Base-by-base conservation (phyloP, 441 rosid genomes). In the Eruca vesicaria region DNA sequence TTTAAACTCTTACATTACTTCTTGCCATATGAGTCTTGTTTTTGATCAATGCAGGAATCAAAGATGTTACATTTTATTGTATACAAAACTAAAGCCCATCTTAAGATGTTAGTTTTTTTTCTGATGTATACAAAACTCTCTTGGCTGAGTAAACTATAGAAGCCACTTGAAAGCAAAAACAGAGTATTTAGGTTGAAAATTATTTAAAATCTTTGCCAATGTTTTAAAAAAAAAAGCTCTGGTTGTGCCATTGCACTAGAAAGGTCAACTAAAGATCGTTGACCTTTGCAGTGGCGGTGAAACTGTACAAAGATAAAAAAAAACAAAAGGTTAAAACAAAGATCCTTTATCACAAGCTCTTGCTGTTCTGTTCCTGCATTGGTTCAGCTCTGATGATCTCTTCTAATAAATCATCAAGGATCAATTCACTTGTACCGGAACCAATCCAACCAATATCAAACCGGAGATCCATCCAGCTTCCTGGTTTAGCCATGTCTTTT, bases 381-480 rank as follows among this genome's bases (percentile, higher is more conserved):
- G 73, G 65, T 78, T 72, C 73, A 82, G 80, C 80, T 81, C 55
- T 66, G 69, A 84, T 29, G 11, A 80, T 84, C 79, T 89, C 96
- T 61, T 86, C 92, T 59, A 92, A 60, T 75, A 95, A 77, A 32
- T 91, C 96, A 5, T 85, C 87, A 20, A 95, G 85, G 45, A 95
- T 88, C 33, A 63, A 75, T 66, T 93, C 89, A 29, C 87, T 80
- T 68, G 83, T 80, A 58, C 90, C 89, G 66, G 79, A 52, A 26
- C 89, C 82, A 57, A 91, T 76, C 33, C 79, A 76, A 45, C 87
- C 89, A 11, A 80, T 71, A 76, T 88, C 89, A 63, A 57, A 75
- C 3, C 81, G 82, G 14, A 88, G 84, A 74, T 91, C 90, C 90
- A 89, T 87, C 99, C 97, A 96, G 7, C 33, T 77, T 68, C 89